Evolutionary conservation across 345 rosid species (phyloP), one percentile per base, ranked within the genome.

Genomic region (Brassica incana): DNA sequence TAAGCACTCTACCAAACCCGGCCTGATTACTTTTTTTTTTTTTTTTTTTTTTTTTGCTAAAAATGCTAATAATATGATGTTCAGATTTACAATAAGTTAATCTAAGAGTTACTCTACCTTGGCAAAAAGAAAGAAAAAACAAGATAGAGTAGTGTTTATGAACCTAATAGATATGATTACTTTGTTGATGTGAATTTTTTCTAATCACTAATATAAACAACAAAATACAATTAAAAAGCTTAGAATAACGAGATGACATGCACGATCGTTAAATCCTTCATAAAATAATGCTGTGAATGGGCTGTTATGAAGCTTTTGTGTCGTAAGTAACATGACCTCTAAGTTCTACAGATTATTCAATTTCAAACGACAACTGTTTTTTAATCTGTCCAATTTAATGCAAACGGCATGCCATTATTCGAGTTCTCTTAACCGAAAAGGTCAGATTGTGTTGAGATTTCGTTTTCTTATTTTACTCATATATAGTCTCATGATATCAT

Each of bases 391-490:
- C 5, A 43, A 68, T 8, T 62, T 52, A 77, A 25, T 65, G 71
- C 81, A 38, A 77, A 52, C 73, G 12, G 56, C 65, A 75, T 66
- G 56, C 40, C 40, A 75, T 76, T 58, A 76, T 40, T 76, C 4
- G 58, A 58, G 10, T 18, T 40, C 38, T 5, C 78, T n/a, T 14
- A 35, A 29, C 32, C 61, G 2, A 52, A 77, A 77, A 10, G 32
- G 75, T 27, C 80, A 77, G 62, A 78, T 78, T 78, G 77, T 43
- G 63, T 43, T 72, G 63, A 14, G 73, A 78, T 78, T 58, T 45
- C 52, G 11, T 65, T 65, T 78, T 48, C 16, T 32, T 38, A 7
- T 78, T 71, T 27, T 69, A 36, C 32, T 45, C 29, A 30, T 29
- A 76, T 27, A 56, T 54, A n/a, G n/a, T n/a, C n/a, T n/a, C n/a